Conservation (phyloP, 2,329 filamentous ascomycete species). For the Penicillium italicum region DNA sequence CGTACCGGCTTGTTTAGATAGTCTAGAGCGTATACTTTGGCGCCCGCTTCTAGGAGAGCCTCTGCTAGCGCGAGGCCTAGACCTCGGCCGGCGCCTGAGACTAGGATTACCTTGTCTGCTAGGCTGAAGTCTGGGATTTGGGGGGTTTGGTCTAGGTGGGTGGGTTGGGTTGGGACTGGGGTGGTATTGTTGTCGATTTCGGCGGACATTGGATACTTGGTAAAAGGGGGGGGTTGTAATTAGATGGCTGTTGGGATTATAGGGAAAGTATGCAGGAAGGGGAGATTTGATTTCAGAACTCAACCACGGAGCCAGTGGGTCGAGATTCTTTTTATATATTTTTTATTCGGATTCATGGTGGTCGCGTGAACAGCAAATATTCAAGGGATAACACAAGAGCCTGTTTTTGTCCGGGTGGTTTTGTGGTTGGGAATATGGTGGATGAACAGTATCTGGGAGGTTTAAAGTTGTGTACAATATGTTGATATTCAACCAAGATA, state of each 20-base stretch:
- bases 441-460: no score
- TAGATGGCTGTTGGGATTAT: background rate
- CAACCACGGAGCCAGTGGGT: background rate
- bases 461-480: no score
- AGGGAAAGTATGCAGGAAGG: background rate
- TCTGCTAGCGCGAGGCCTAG: background rate
- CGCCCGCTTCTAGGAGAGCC: background rate
- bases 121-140: background rate
- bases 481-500: no score
- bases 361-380: background rate
- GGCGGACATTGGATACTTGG: background rate
- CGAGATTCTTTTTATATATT: background rate
- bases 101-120: background rate
- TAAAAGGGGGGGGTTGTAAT: no score
- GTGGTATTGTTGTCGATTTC: background rate
- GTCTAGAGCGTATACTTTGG: background rate
- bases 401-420: background rate
- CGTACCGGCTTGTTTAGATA: background rate
- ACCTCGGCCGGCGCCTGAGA: background rate
- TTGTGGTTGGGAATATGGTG: background rate
- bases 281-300: background rate
- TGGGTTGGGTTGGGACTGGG: background rate
- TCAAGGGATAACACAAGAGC: background rate
- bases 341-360: background rate
- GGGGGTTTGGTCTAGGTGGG: no score